A percentile compares a stretch with the other conserved stretches of the same genome.
These are phyloP conservation scores for Agaricus sinodeliciosus DNA, from an alignment of 768 basidiomycete species.

Conservation along the genomic window DNA sequence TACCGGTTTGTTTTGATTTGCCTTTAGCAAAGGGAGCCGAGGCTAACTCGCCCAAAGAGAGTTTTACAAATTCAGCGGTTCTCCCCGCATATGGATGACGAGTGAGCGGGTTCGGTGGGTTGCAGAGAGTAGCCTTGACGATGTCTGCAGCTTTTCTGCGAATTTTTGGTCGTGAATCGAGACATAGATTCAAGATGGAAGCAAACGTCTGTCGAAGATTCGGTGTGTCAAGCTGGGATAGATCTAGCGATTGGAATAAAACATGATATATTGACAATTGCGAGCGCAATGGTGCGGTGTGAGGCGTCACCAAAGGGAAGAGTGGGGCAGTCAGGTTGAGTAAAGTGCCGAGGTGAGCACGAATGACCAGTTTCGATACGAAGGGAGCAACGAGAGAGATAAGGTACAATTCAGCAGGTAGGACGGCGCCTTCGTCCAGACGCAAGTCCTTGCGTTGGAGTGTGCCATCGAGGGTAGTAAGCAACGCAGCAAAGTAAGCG, in stretches of 20 bases:
- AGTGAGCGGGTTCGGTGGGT: constrained; percentile 70
- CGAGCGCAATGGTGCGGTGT: constrained; percentile 82
- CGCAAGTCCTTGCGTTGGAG: constrained; percentile 50
- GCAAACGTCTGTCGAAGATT: constrained; percentile 79
- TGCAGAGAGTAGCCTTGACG: constrained; percentile 67
- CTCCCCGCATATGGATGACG: constrained; percentile 83
- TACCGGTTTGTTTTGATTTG: constrained; percentile 49
- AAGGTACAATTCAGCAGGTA: constrained; percentile 83
- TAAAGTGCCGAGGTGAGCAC: constrained; percentile 64
- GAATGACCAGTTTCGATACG: constrained; percentile 75
- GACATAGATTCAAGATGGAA: constrained; percentile 71
- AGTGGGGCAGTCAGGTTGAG: constrained; percentile 73
- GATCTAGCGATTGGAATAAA: constrained; percentile 65
- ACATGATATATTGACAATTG: constrained; percentile 72
- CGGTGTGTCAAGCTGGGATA: constrained; percentile 58
- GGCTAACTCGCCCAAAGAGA: constrained; percentile 58
- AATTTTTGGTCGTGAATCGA: constrained; percentile 92
- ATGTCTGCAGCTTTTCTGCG: constrained; percentile 86
- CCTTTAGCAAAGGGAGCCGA: constrained; percentile 54
- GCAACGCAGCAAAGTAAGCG: constrained; percentile 91
- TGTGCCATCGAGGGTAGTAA: constrained; percentile 78
- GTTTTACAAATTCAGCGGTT: constrained; percentile 74
- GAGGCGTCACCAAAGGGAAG: constrained; percentile 55
- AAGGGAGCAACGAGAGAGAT: constrained; percentile 72
- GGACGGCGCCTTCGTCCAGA: constrained; percentile 61